Evolutionary conservation across 2,329 filamentous ascomycete genomes (phyloP).

Genomic region (Xylaria arbuscula): DNA sequence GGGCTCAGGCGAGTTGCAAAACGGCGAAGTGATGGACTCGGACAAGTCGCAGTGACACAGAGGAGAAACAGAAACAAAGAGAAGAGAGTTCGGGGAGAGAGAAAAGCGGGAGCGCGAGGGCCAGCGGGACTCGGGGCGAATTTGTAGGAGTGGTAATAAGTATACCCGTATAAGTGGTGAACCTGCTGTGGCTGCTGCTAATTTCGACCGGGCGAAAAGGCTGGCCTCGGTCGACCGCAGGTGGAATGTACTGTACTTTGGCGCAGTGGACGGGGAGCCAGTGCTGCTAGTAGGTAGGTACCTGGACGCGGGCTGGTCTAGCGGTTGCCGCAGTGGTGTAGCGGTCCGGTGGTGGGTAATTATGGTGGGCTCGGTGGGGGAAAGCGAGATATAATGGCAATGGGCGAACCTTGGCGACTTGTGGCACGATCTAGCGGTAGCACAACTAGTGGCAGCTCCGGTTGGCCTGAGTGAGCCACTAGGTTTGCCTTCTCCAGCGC

Average conservation of each 20-base stretch:
- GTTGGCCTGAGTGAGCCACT: conserved; percentile 10
- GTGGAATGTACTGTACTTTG: conserved; percentile 12
- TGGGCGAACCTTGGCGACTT: conserved; percentile 21
- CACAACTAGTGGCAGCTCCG: conserved; percentile 12
- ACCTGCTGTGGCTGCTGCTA: conserved; percentile 31
- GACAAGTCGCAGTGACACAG: conserved; percentile 25
- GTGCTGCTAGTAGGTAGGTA: not conserved
- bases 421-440: conserved; percentile 3
- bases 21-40: conserved; percentile 39
- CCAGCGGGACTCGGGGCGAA: conserved; percentile 46
- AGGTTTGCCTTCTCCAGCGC: conserved; percentile 8
- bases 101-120: conserved; percentile 20
- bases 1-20: conserved; percentile 48
- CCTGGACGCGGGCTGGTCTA: conserved; percentile 10
- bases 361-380: conserved; percentile 32
- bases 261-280: not conserved
- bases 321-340: conserved; percentile 4
- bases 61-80: conserved; percentile 17
- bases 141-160: conserved; percentile 47
- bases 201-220: conserved; percentile 21
- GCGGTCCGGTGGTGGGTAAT: conserved; percentile 23
- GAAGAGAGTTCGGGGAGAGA: conserved; percentile 17
- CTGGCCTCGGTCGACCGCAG: conserved; percentile 26
- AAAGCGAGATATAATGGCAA: conserved; percentile 27
- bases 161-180: conserved; percentile 16